phyloP scores from a whole-genome alignment of 129 eudicot species.

The sunflower (Helianthus annuus) region HanXRQr2.0-SUNRISE NC_035446.2:116944959-116945458 shows the following conservation, averaged over 20 bases:
- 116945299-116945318: neutral
- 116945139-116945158: no score
- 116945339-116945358: neutral
- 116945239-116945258: neutral
- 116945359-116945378: neutral
- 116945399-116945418: no score
- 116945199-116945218: neutral
- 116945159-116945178: no score
- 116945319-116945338: neutral
- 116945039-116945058: slow-evolving; percentile 53
- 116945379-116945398: no score
- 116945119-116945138: slow-evolving; percentile 32
- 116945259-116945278: neutral
- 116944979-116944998: no score
- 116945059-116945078: slow-evolving; percentile 54
- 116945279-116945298: neutral
- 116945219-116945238: neutral
- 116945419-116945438: no score
- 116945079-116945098: slow-evolving; percentile 51
- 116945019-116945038: slow-evolving; percentile 72
- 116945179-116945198: neutral
- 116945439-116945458: no score
- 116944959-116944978: no score
- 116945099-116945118: slow-evolving; percentile 48
- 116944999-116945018: slow-evolving; percentile 58